A percentile compares a stretch with the other conserved stretches of the same genome.
Conservation (phyloP, 257 asterid species). For the Solanum sitiens region DNA sequence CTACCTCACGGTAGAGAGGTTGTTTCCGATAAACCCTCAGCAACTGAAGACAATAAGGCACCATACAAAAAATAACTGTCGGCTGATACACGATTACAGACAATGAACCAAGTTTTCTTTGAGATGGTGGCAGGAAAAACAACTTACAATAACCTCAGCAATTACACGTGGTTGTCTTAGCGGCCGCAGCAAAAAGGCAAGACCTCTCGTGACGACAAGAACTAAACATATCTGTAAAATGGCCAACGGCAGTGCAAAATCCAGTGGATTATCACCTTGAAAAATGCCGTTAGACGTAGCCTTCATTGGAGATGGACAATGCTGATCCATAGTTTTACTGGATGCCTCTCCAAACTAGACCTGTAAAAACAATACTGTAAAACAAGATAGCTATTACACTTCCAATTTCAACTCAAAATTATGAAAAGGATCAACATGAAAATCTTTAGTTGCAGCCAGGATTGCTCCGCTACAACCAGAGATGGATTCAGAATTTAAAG, state of each 20-base stretch:
- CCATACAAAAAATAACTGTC: neutral
- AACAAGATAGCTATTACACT: neutral
- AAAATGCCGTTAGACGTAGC: conserved; percentile 73
- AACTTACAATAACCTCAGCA: conserved; percentile 70
- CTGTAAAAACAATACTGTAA: neutral
- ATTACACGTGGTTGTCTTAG: conserved; percentile 77
- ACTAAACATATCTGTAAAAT: conserved; percentile 72
- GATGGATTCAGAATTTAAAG: neutral
- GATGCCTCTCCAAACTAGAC: conserved; percentile 6
- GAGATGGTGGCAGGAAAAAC: neutral
- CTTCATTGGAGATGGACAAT: conserved; percentile 58
- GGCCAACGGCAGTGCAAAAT: conserved; percentile 68
- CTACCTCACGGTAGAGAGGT: neutral
- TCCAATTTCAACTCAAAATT: neutral
- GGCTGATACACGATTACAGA: neutral
- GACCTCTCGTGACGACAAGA: conserved; percentile 43
- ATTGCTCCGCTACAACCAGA: neutral
- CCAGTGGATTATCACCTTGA: conserved; percentile 70
- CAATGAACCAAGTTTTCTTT: neutral
- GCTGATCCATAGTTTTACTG: conserved; percentile 2
- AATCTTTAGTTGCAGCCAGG: neutral
- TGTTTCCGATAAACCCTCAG: neutral
- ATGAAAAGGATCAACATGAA: neutral
- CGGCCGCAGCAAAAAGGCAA: conserved; percentile 53
- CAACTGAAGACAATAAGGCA: neutral